phyloP scores from a whole-genome alignment of 1,284 basidiomycete genomes.

The Fomitiporia mediterranea region DNA sequence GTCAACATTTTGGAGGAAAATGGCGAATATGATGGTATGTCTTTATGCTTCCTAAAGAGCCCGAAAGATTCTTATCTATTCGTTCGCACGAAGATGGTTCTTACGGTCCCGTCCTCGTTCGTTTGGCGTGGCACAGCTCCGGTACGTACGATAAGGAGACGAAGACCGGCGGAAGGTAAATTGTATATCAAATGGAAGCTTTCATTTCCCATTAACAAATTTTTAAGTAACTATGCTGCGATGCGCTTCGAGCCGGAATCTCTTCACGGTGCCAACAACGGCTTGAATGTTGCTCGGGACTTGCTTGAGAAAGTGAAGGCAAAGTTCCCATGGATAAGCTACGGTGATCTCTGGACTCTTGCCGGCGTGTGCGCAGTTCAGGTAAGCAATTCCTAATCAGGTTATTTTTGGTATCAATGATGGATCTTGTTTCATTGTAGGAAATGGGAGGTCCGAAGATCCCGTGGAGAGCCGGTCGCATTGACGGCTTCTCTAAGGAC shows the following conservation, averaged over 20 bases:
- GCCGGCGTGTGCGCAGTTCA: conserved; percentile 84
- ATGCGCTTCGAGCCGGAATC: conserved; percentile 92
- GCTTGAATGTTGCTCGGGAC: conserved; percentile 76
- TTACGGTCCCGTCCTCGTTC: conserved; percentile 86
- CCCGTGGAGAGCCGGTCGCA: conserved; percentile 85
- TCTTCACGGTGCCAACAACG: conserved; percentile 84
- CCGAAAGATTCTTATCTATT: conserved; percentile 5
- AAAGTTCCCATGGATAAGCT: conserved; percentile 86
- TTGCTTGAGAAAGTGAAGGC: conserved; percentile 87
- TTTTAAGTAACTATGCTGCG: conserved; percentile 82
- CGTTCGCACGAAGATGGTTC: conserved; percentile 66
- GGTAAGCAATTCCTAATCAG: conserved; percentile 28
- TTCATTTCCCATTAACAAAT: conserved; percentile 4
- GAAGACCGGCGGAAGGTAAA: conserved; percentile 82
- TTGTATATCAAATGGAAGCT: conserved; percentile 14
- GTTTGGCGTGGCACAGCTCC: conserved; percentile 91
- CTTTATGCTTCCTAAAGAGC: conserved; percentile 6
- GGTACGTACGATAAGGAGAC: conserved; percentile 90
- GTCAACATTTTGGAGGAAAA: conserved; percentile 72
- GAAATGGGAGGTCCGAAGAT: conserved; percentile 81
- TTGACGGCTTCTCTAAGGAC: conserved; percentile 74
- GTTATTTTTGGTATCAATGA: not conserved
- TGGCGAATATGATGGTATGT: conserved; percentile 77
- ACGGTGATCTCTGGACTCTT: conserved; percentile 93
- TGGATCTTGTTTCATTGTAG: conserved; percentile 26